Evolutionary conservation across 139 green algal genomes (phyloP), one percentile per base, ranked within the genome.

Genomic region (Chlorella sp.): DNA sequence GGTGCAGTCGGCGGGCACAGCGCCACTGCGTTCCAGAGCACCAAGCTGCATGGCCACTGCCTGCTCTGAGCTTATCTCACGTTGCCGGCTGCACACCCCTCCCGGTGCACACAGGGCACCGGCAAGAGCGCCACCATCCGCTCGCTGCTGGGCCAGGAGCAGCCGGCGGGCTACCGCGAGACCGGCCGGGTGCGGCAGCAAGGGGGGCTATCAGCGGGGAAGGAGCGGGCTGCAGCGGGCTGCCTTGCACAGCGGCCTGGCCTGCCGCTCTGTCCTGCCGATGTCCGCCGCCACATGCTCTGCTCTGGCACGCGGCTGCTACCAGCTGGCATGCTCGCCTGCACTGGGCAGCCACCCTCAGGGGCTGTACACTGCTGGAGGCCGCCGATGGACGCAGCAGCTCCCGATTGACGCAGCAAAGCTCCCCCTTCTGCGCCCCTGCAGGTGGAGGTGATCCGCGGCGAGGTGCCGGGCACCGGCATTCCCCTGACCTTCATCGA

Each of bases 401-500:
- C n/a, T n/a, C n/a, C n/a, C n/a, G n/a, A n/a, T n/a, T n/a, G n/a
- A n/a, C n/a, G n/a, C n/a, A n/a, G n/a, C n/a, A n/a, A n/a, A n/a
- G n/a, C n/a, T 38, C 40, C 56, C 56, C 22, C 56, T 3, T 20
- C 43, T 73, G 28, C 44, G 13, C 48, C 30, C 36, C 48, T 46
- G 79, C 76, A 90, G 80, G 90, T 95, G 73, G 77, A 84, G 40
- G 82, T 91, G 67, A 56, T 93, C 20, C 72, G 75, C 6, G 92
- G 91, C 30, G 88, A 87, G 14, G 79, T 96, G 36, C 51, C 51
- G 16, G 51, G 51, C 51, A 80, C 85, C 5, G 94, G 94, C 44
- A 91, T 96, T 60, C 85, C 73, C 1, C 36, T 97, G 58, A 87
- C 88, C 51, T 91, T 97, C 73, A 97, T 97, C 70, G 94, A 97